phyloP scores from a whole-genome alignment of 2,329 filamentous ascomycete species.

The Pseudogymnoascus sp. region DNA sequence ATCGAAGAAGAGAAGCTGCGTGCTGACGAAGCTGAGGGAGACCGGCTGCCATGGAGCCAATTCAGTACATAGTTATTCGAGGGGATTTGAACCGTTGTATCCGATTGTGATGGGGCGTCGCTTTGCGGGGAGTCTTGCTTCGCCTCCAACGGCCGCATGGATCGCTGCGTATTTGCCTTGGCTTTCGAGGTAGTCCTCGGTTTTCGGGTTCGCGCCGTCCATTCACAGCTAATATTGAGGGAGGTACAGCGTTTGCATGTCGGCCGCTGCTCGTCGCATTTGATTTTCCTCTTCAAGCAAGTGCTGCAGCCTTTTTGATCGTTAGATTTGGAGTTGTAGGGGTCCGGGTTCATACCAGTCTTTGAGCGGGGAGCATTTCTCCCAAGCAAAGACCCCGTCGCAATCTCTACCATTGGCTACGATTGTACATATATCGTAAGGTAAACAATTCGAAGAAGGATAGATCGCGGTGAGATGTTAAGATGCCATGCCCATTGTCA shows the following conservation, averaged over 20 bases:
- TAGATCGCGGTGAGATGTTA: not conserved
- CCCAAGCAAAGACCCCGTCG: slow-evolving; percentile 7
- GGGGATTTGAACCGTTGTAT: not conserved
- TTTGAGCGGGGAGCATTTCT: slow-evolving; percentile 30
- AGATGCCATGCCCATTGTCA: not conserved
- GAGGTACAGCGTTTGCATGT: slow-evolving; percentile 29
- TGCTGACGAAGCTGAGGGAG: slow-evolving; percentile 16
- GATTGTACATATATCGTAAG: not conserved
- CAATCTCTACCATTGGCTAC: not conserved
- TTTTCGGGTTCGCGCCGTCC: not conserved
- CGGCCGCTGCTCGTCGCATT: slow-evolving; percentile 18
- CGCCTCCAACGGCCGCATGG: not conserved
- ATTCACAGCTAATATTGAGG: not conserved
- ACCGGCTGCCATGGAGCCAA: not conserved
- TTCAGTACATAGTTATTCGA: not conserved
- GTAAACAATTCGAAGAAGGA: not conserved
- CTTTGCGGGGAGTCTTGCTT: not conserved
- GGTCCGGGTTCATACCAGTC: slow-evolving; percentile 25
- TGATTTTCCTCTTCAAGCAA: slow-evolving; percentile 20
- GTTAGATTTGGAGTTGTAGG: not conserved
- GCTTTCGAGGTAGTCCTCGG: not conserved
- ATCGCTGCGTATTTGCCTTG: not conserved
- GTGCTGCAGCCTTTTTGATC: slow-evolving; percentile 30
- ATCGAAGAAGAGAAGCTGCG: slow-evolving; percentile 22
- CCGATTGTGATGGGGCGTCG: not conserved